Evolutionary conservation across 805 yeast species (phyloP), one percentile per base, ranked within the genome.

Genomic region (Cyberlindnera lachancei): DNA sequence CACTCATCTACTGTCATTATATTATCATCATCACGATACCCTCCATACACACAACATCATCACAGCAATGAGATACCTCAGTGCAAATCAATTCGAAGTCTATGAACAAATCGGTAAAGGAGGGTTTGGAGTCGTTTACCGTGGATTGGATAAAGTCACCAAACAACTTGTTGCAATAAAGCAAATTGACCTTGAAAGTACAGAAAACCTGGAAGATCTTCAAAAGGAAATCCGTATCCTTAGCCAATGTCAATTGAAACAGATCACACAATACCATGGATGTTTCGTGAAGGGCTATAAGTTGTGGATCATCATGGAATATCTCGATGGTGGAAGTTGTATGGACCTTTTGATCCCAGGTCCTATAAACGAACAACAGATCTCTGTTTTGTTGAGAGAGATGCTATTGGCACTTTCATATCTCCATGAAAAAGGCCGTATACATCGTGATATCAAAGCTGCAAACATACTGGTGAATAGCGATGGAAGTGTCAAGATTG

Each of bases 291-390:
- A 75, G 41, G 96, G 88, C 28, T 81, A 94, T 14, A 79, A 82
- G 48, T 63, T 90, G 20, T 90, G 97, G 96, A 87, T 90, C 52
- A 75, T 92, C 36, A 92, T 92, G 96, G 99, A 92, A 52, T 75
- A 82, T 50, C 83, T 97, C 52, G 92, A 94, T 2, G 98, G 97
- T 10, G 99, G 99, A 0, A 82, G 95, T 1, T 51, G 56, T 73
- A 85, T 35, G 68, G 98, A 41, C 6, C 62, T 92, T 27, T 58
- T 90, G 34, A 71, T 76, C 45, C 86, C 96, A 0, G 98, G 98
- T 0, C 75, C 76, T n/a, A 68, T 94, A 27, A 94, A 85, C 39
- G 98, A 92, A 50, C 67, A 68, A 46, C 75, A 82, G 51, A 75
- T 83, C 23, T 79, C 88, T 7, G 75, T 92, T 9, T 70, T 92